Evolutionary conservation across 345 rosid genomes (phyloP).

Genomic region (Boechera divaricarpa): DNA sequence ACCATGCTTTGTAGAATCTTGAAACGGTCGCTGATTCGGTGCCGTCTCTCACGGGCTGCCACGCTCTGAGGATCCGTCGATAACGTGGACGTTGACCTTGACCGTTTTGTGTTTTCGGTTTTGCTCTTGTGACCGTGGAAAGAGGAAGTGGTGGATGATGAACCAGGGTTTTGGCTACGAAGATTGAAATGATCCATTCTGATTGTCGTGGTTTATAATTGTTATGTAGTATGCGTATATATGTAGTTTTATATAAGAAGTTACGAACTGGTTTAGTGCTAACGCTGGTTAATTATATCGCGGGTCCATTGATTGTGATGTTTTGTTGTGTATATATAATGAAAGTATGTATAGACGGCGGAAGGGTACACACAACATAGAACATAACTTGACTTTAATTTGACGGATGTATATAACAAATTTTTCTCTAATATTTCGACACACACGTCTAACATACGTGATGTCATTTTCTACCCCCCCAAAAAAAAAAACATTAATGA

Average conservation of each 20-base stretch:
- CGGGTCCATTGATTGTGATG: neutral
- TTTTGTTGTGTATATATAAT: neutral
- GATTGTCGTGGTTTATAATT: conserved; percentile 1
- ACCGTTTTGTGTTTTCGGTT: conserved; percentile 31
- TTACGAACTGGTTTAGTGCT: neutral
- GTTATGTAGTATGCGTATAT: conserved; percentile 24
- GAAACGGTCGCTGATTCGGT: conserved; percentile 82
- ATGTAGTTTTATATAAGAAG: neutral
- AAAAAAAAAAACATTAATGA: neutral
- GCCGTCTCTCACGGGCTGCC: conserved; percentile 89
- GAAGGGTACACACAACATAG: neutral
- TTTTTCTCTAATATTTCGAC: neutral
- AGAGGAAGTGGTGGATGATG: conserved; percentile 47
- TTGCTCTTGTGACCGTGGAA: conserved; percentile 35
- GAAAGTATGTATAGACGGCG: neutral
- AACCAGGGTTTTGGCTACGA: conserved; percentile 31
- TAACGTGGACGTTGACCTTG: conserved; percentile 52
- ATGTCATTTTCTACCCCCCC: neutral
- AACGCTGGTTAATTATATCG: neutral
- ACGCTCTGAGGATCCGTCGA: conserved; percentile 93
- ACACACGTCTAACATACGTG: neutral
- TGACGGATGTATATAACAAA: neutral
- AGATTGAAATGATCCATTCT: conserved; percentile 32
- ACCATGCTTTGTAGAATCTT: conserved; percentile 85
- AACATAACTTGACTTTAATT: neutral